Percentiles rank a stretch among this genome's conserved stretches.
Conservation (phyloP, 768 basidiomycete species). For the Pleurotus tuoliensis region DNA sequence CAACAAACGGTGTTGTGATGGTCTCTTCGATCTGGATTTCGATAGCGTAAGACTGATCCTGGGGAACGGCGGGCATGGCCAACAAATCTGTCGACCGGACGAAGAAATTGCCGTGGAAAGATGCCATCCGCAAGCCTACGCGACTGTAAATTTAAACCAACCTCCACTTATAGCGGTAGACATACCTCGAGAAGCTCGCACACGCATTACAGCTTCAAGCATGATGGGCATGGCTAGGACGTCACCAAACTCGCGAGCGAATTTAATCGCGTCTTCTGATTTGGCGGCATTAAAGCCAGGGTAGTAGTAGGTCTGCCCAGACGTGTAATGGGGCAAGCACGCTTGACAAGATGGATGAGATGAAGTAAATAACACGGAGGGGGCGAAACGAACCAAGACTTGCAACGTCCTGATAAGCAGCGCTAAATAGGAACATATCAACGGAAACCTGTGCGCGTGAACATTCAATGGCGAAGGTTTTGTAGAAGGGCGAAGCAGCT, state of each 20-base stretch:
- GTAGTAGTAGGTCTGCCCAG: conserved; percentile 97
- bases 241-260: conserved; percentile 95
- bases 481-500: conserved; percentile 94
- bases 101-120: conserved; percentile 99
- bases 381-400: conserved; percentile 62
- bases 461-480: conserved; percentile 98
- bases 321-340: conserved; percentile 93
- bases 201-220: conserved; percentile 96
- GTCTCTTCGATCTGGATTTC: conserved; percentile 96
- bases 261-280: conserved; percentile 95
- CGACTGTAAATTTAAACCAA: background rate
- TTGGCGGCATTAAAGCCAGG: conserved; percentile 95
- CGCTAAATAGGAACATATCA: conserved; percentile 98
- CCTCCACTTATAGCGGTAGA: background rate
- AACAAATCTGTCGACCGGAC: conserved; percentile 95
- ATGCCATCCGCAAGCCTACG: conserved; percentile 86
- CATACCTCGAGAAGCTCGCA: conserved; percentile 91
- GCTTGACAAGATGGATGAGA: conserved; percentile 37
- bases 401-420: conserved; percentile 92
- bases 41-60: conserved; percentile 93
- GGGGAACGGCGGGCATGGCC: conserved; percentile 94
- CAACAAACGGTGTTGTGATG: conserved; percentile 85
- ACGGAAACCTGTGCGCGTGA: conserved; percentile 96
- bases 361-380: background rate
- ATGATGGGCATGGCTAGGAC: conserved; percentile 92